Percentiles rank a stretch among this genome's conserved stretches.
These are phyloP conservation scores for Saccharomyces pastorianus DNA, from an alignment of 1,139 yeast species.

Conservation along the genomic window DNA sequence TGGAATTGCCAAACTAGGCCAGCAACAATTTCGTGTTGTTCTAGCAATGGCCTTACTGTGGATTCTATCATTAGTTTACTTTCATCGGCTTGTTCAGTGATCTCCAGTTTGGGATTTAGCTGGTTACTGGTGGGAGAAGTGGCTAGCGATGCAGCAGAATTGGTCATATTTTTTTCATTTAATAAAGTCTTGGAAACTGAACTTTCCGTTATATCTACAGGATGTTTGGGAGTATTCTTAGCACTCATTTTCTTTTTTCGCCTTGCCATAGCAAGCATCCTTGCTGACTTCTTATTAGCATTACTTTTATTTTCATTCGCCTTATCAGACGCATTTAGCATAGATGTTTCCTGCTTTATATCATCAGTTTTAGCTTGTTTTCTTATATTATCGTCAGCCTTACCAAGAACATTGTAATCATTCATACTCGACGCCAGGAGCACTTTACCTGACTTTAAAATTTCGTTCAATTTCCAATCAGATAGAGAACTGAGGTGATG, in stretches of 20 bases:
- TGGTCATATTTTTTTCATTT: constrained; percentile 5
- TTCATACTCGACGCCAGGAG: constrained; percentile 66
- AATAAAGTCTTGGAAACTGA: constrained; percentile 56
- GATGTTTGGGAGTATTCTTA: constrained; percentile 47
- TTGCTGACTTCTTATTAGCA: constrained; percentile 48
- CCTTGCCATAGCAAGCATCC: constrained; percentile 89
- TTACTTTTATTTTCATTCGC: constrained; percentile 12
- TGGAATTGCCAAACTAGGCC: constrained; percentile 92
- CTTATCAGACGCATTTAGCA: constrained; percentile 14
- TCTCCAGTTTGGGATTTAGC: constrained; percentile 32
- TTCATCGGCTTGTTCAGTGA: constrained; percentile 75
- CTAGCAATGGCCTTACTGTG: constrained; percentile 59
- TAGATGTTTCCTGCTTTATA: constrained; percentile 9
- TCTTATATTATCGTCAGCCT: constrained; percentile 31
- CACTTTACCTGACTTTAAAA: constrained; percentile 61
- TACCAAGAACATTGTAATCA: constrained; percentile 28
- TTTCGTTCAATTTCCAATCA: constrained; percentile 54
- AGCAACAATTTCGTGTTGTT: constrained; percentile 67
- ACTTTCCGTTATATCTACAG: constrained; percentile 73
- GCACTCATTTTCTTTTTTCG: constrained; percentile 82
- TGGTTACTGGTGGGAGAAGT: background rate
- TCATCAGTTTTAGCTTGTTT: constrained; percentile 2
- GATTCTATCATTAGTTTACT: constrained; percentile 81
- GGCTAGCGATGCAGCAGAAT: constrained; percentile 17
- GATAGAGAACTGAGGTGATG: constrained; percentile 48